Base-by-base conservation (phyloP, 495 filamentous ascomycete species). In the Lasiosphaeriaceae sp. region DNA sequence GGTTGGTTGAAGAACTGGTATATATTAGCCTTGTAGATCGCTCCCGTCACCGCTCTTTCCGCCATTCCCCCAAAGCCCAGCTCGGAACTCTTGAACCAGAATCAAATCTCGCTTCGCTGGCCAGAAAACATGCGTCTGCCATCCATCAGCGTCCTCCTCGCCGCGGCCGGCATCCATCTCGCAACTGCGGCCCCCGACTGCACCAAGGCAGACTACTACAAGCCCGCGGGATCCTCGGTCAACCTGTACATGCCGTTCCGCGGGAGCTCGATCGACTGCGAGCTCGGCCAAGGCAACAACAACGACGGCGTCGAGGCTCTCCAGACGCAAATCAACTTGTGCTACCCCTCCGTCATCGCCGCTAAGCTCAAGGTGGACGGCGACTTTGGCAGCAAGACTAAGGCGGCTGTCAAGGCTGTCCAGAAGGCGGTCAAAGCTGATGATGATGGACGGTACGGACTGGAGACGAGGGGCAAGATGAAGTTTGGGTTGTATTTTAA, bases 401-500 rank as follows among this genome's bases (percentile, higher is more conserved):
- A 52, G 41, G 17, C 41, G 11, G 56, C 49, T 11, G 12, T 58
- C 39, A 47, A 37, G 26, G 41, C 41, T 3, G 50, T 37, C 22
- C 56, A 58, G 56, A 17, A 17, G 39, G 34, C 39, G 24, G 21
- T 11, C 39, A 43, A 43, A 3, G 56, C 56, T 7, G 43, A 43
- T 7, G 41, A 34, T 5, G 56, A 58, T 22, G 56, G 56, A 0
- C 1, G 12, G 8, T 58, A 54, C 12, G 56, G 56, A 2, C 44
- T 50, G 9, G 56, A 58, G 49, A 58, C 56, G 17, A 21, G 56
- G 43, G 20, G 56, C 26, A 22, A 17, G 54, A 52, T 26, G 23
- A 58, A 49, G 50, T 69, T 21, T 59, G 55, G 55, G n/a, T 2
- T 46, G 34, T 57, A 57, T 12, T 57, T 52, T 23, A 57, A 57